Evolutionary conservation across 106 monocot genomes (phyloP).

Genomic region (Phalaenopsis equestris): DNA sequence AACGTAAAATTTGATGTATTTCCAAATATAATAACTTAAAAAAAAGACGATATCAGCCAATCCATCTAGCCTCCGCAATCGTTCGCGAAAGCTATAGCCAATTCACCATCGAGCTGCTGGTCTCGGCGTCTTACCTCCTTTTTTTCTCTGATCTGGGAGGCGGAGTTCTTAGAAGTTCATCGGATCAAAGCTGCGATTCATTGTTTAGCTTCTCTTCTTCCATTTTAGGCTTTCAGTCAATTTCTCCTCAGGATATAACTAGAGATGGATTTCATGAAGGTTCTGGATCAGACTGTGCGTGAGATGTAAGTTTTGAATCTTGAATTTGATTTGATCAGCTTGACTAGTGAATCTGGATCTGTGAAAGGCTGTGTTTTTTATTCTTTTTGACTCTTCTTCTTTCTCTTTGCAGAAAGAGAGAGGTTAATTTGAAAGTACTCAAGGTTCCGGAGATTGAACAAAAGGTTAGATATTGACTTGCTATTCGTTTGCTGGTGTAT

Average conservation of each 20-base stretch:
- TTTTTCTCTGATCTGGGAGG: background rate
- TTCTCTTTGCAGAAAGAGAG: slow-evolving; percentile 69
- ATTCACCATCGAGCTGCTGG: no score
- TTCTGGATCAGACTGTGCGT: slow-evolving; percentile 80
- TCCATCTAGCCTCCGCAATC: no score
- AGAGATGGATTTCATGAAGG: slow-evolving; percentile 95
- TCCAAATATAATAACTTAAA: no score
- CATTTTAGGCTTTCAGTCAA: background rate
- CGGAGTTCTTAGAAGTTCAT: background rate
- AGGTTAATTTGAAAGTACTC: slow-evolving; percentile 95
- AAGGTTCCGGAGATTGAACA: slow-evolving; percentile 98
- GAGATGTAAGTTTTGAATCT: slow-evolving; percentile 54
- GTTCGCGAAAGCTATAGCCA: no score
- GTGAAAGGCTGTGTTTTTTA: background rate
- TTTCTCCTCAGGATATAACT: background rate
- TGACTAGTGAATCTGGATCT: background rate
- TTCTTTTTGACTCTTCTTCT: background rate
- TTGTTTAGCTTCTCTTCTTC: background rate
- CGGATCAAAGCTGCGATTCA: background rate
- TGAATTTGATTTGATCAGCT: background rate
- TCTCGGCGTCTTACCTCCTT: background rate
- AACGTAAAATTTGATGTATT: no score
- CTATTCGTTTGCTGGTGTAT: background rate
- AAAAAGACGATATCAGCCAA: no score
- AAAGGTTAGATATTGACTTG: slow-evolving; percentile 43